Base-by-base conservation (phyloP, 768 basidiomycete species). In the Calvatia gigantea region DNA sequence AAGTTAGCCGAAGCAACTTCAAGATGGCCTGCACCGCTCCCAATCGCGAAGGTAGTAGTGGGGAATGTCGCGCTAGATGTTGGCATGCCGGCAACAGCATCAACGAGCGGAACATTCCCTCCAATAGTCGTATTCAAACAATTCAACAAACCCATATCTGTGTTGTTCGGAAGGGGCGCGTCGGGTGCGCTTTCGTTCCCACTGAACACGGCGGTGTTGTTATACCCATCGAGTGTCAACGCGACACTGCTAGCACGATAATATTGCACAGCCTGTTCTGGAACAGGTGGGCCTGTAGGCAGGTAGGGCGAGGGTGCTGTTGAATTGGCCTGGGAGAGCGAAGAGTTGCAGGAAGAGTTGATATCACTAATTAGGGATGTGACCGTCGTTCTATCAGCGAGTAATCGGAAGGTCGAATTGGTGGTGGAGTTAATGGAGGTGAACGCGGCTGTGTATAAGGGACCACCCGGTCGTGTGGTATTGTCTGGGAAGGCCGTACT, bases 101-200 rank as follows among this genome's bases (percentile, higher is more conserved):
- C 76, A 7, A 86, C 65, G 3, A 89, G 75, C 1, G 85, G 86
- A 1, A 79, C 83, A 3, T 79, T 76, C 15, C 60, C 65, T 2
- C 78, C 84, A 49, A 88, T 85, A 1, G 87, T 88, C 27, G 68
- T 58, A 59, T 89, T 89, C 44, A 89, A 59, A 58, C 87, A 89
- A 23, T 67, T 59, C 33, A 87, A 61, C 12, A 87, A 69, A 1
- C 65, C 71, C 31, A 49, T 67, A 60, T 86, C 78, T n/a, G 86
- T 70, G 41, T 69, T 70, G 1, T 66, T 62, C 0, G 85, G 85
- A 1, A 89, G 70, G 0, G 83, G 75, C 0, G 77, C 70, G 55
- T 80, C 73, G 0, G 79, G 66, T 0, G 70, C 77, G 4, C 71
- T 65, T 25, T 81, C 71, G 1, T 64, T 59, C 27, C 64, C 67